Base-by-base conservation (phyloP, 2,329 filamentous ascomycete genomes). In the Alternaria tenuissima region DNA sequence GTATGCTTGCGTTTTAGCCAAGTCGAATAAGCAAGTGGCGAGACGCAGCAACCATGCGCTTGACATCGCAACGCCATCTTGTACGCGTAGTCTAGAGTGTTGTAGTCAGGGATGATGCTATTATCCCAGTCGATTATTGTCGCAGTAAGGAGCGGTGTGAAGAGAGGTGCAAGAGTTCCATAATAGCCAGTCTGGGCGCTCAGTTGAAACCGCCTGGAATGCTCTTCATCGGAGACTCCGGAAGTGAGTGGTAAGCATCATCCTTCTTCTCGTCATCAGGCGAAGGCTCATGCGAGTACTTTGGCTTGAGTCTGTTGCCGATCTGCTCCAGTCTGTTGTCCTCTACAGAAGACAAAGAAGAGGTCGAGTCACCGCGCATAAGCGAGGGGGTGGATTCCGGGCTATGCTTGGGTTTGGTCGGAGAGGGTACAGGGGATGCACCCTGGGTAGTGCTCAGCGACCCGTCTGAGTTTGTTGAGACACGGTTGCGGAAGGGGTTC, bases 401-500 rank as follows among this genome's bases (percentile, higher is more conserved):
- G 57, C 73, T 76, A 26, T 67, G 70, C 43, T 67, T 69, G n/a
- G 68, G 68, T 34, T 57, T 52, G 43, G 68, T 63, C 12, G 72
- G 67, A 18, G 72, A 71, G 11, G 67, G 62, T 7, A 66, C 65
- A 28, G 62, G 56, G 36, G 65, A 67, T 42, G 58, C 54, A 54
- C 73, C 70, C 41, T 60, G 64, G 32, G 60, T 59, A 42, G 57
- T 55, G 16, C 72, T 71, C n/a, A 63, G 66, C 18, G 71, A 72
- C 12, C 65, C 63, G 30, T 73, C 72, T 0, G 75, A 74, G 44
- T 71, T 68, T 55, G 80, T 70, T 47, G 78, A 77, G 24, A 79
- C 66, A 20, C 78, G 67, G 55, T 73, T 78, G 41, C 82, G 80
- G 61, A 89, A 88, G 1, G 92, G 90, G 73, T 91, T 96, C 48